phyloP scores from a whole-genome alignment of 352 stramenopile species.

The Plasmopara viticola region DNA sequence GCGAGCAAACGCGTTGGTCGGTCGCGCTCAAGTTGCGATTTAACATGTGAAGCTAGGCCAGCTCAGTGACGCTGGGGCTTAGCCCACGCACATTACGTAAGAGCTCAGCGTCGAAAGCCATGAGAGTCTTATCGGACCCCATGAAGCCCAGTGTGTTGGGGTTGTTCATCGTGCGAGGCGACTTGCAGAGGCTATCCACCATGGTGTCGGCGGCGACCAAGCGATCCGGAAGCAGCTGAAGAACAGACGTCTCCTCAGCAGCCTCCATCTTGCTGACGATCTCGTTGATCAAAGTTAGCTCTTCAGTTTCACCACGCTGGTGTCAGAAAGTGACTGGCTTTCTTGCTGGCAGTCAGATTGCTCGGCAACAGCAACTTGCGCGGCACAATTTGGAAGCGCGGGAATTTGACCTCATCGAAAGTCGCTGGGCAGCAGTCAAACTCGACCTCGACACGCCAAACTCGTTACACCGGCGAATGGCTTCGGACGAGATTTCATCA shows the following conservation, averaged over 20 bases:
- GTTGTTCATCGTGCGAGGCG: not conserved
- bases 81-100: not conserved
- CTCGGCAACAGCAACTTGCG: not conserved
- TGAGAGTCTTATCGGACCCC: not conserved
- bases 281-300: not conserved
- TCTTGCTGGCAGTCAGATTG: not conserved
- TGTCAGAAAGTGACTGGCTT: not conserved
- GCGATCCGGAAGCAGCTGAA: not conserved
- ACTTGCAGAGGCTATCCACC: not conserved
- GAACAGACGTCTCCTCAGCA: not conserved
- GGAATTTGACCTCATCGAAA: not conserved
- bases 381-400: not conserved
- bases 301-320: not conserved
- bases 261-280: not conserved
- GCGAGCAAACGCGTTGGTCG: not conserved
- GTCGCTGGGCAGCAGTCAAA: not conserved
- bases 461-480: not conserved
- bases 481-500: not conserved
- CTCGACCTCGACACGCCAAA: not conserved
- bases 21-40: not conserved
- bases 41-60: not conserved
- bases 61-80: not conserved
- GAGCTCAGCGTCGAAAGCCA: not conserved
- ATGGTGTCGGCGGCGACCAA: not conserved
- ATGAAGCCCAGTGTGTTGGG: not conserved